phyloP scores from a whole-genome alignment of 2,329 filamentous ascomycete genomes.

The Thielaviopsis euricoi region DNA sequence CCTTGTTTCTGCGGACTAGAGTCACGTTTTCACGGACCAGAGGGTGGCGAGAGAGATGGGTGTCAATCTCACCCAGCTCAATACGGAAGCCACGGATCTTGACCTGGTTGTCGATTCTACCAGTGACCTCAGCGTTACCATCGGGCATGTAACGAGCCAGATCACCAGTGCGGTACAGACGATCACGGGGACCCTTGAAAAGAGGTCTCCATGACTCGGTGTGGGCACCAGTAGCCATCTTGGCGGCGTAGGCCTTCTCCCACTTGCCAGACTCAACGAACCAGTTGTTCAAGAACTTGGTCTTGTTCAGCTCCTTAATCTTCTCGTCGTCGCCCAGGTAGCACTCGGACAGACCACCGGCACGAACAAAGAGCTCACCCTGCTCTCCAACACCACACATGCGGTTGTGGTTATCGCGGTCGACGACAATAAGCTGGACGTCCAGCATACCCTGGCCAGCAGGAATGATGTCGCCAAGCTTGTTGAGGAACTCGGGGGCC shows the following conservation, averaged over 20 bases:
- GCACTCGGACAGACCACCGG: slow-evolving; percentile 68
- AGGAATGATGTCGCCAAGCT: slow-evolving; percentile 52
- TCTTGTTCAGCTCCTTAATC: slow-evolving; percentile 41
- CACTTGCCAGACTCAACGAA: slow-evolving; percentile 58
- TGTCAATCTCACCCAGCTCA: slow-evolving; percentile 86
- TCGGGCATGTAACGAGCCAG: slow-evolving; percentile 57
- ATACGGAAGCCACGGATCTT: slow-evolving; percentile 95
- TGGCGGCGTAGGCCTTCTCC: slow-evolving; percentile 23
- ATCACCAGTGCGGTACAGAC: slow-evolving; percentile 77
- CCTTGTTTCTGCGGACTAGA: slow-evolving; percentile 63
- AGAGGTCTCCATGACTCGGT: slow-evolving; percentile 59
- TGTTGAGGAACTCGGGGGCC: slow-evolving; percentile 36
- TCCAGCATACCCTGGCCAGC: slow-evolving; percentile 76
- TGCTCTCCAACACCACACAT: slow-evolving; percentile 67
- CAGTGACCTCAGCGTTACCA: slow-evolving; percentile 62
- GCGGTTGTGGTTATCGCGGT: slow-evolving; percentile 46
- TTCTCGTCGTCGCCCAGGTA: slow-evolving; percentile 46
- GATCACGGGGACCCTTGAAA: slow-evolving; percentile 69
- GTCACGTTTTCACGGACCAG: slow-evolving; percentile 76
- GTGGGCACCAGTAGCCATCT: slow-evolving; percentile 7
- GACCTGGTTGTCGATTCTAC: slow-evolving; percentile 74
- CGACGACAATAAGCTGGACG: slow-evolving; percentile 74
- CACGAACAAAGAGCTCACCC: slow-evolving; percentile 71
- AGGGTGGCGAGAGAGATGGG: slow-evolving; percentile 55
- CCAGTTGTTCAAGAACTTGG: slow-evolving; percentile 76